Conservation (phyloP, 768 basidiomycete species). For the Dictyophora rubrovolvata region DNA sequence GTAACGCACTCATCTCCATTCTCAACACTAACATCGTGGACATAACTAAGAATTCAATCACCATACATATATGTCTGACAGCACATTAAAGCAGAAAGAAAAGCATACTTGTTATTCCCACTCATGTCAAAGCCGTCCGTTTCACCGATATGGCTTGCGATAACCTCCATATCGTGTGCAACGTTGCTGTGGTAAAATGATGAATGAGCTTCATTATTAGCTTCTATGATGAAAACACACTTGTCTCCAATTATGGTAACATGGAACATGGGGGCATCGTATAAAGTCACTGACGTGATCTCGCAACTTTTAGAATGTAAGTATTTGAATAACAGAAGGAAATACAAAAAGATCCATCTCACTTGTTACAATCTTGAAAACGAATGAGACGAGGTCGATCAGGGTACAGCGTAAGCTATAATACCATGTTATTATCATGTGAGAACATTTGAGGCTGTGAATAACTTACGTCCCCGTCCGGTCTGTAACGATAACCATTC, state of each 20-base stretch:
- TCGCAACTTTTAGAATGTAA: not conserved
- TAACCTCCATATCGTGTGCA: slow-evolving; percentile 18
- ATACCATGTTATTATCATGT: not conserved
- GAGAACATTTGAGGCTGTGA: not conserved
- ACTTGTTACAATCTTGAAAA: slow-evolving; percentile 18
- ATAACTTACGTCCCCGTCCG: slow-evolving; percentile 13
- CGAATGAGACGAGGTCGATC: slow-evolving; percentile 18
- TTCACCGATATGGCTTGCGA: slow-evolving; percentile 18
- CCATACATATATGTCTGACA: slow-evolving; percentile 6
- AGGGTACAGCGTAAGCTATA: slow-evolving; percentile 15
- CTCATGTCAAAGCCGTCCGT: slow-evolving; percentile 21
- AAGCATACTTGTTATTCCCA: slow-evolving; percentile 20
- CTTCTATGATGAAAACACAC: not conserved
- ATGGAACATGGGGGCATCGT: slow-evolving; percentile 14
- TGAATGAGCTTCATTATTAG: not conserved
- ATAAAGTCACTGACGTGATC: not conserved
- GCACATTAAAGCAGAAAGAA: not conserved
- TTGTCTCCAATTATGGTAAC: slow-evolving; percentile 17
- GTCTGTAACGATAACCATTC: slow-evolving; percentile 18
- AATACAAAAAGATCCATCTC: not conserved
- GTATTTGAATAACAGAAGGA: not conserved
- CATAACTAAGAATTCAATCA: slow-evolving; percentile 10
- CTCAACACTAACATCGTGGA: slow-evolving; percentile 26
- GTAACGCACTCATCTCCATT: slow-evolving; percentile 25
- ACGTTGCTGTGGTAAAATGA: slow-evolving; percentile 13